phyloP scores from a whole-genome alignment of 495 filamentous ascomycete genomes.

The Hypoxylon rickii region DNA sequence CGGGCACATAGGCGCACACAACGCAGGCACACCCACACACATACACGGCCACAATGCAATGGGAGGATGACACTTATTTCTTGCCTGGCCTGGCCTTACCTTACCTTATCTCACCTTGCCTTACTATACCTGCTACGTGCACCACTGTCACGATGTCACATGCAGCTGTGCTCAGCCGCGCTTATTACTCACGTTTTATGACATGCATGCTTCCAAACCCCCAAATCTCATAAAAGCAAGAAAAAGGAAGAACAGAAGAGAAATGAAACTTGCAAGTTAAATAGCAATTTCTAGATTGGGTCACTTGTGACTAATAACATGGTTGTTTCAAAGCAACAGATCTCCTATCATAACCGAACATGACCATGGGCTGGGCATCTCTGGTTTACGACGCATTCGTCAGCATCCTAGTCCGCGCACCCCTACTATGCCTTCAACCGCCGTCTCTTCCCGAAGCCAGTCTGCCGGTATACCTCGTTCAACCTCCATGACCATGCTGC shows the following conservation, averaged over 20 bases:
- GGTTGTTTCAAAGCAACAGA: constrained; percentile 38
- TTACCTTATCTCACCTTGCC: too few relatives aligned
- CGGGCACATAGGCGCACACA: too few relatives aligned
- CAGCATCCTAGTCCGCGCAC: constrained; percentile 69
- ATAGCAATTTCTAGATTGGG: constrained; percentile 5
- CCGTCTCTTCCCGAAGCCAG: constrained; percentile 61
- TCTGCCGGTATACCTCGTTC: constrained; percentile 66
- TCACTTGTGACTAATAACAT: constrained; percentile 32
- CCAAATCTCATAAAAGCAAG: constrained; percentile 1
- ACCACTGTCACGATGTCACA: constrained; percentile 16
- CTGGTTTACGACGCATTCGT: constrained; percentile 90
- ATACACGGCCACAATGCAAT: too few relatives aligned
- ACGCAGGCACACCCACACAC: too few relatives aligned
- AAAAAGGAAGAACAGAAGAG: constrained; percentile 7
- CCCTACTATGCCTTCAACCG: constrained; percentile 64
- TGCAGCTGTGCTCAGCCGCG: constrained; percentile 28
- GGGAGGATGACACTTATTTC: too few relatives aligned
- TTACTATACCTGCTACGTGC: constrained; percentile 12
- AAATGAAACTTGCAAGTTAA: constrained; percentile 9
- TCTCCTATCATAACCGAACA: constrained; percentile 60
- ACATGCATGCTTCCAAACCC: constrained; percentile 4
- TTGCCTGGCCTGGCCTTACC: not conserved
- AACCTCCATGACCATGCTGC: constrained; percentile 63
- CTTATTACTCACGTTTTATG: too few relatives aligned
- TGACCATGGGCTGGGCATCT: constrained; percentile 63